Evolutionary conservation across 768 basidiomycete genomes (phyloP).

Genomic region (Lactarius sp.): DNA sequence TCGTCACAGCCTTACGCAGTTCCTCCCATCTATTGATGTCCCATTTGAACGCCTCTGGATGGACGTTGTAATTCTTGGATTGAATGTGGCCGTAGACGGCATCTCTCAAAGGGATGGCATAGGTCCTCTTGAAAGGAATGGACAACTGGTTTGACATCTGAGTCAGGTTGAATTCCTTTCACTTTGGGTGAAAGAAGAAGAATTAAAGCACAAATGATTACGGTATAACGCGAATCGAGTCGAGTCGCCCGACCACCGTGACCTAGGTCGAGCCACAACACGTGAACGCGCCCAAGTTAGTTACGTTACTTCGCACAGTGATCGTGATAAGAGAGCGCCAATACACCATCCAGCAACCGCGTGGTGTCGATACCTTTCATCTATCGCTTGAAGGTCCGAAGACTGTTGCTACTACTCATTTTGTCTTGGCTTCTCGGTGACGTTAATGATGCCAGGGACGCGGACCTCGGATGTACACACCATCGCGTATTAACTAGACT

Average conservation of each 20-base stretch:
- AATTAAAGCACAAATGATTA: not conserved
- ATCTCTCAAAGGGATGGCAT: constrained; percentile 47
- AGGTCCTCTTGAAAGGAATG: constrained; percentile 72
- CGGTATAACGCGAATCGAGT: too few species aligned
- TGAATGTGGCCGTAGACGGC: constrained; percentile 62
- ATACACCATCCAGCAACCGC: not conserved
- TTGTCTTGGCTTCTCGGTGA: not conserved
- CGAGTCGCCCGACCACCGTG: not conserved
- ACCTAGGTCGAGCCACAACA: not conserved
- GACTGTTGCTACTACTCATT: not conserved
- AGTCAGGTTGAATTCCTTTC: not conserved
- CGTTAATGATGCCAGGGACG: not conserved
- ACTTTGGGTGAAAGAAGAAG: too few species aligned
- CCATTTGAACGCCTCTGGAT: constrained; percentile 78
- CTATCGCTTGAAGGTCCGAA: not conserved
- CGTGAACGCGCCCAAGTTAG: not conserved
- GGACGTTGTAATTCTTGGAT: constrained; percentile 55
- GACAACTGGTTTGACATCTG: constrained; percentile 73
- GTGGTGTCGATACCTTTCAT: not conserved
- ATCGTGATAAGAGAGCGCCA: not conserved
- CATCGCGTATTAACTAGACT: not conserved
- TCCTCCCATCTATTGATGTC: constrained; percentile 71
- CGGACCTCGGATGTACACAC: not conserved
- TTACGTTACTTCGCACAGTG: not conserved
- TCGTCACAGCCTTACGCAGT: constrained; percentile 54